Percentiles rank a stretch among this genome's conserved stretches.
Conservation (phyloP, 73 alveolate species). For the Paramecium octaurelia region DNA sequence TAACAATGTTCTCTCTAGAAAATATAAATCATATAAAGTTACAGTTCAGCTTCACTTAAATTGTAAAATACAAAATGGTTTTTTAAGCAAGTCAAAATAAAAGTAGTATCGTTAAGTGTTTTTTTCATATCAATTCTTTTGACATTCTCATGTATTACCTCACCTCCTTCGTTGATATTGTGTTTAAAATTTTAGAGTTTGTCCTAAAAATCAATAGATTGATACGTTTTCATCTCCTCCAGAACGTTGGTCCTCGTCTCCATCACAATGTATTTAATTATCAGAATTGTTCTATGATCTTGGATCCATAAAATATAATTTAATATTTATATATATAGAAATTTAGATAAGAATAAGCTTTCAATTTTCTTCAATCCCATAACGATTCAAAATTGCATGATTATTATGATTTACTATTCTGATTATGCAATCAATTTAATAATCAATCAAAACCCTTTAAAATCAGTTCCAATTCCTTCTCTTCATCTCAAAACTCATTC, state of each 20-base stretch:
- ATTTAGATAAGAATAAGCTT: neutral
- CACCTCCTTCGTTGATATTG: constrained; percentile 50
- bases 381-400: neutral
- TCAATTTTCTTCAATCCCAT: neutral
- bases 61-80: constrained; percentile 50
- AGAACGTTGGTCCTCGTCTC: neutral
- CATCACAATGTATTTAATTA: neutral
- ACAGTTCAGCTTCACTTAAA: constrained; percentile 50
- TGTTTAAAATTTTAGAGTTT: constrained; percentile 16
- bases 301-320: neutral
- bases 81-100: constrained; percentile 58
- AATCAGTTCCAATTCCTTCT: neutral
- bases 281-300: constrained; percentile 5
- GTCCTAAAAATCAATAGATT: neutral
- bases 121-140: constrained; percentile 43
- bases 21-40: neutral
- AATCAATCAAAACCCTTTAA: neutral
- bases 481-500: neutral
- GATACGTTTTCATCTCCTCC: neutral
- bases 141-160: constrained; percentile 54
- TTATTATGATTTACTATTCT: neutral
- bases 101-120: constrained; percentile 56
- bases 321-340: neutral
- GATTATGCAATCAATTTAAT: neutral
- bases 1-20: constrained; percentile 39